phyloP scores from a whole-genome alignment of 768 basidiomycete genomes.

The Lactifluus hygrophoroides region DNA sequence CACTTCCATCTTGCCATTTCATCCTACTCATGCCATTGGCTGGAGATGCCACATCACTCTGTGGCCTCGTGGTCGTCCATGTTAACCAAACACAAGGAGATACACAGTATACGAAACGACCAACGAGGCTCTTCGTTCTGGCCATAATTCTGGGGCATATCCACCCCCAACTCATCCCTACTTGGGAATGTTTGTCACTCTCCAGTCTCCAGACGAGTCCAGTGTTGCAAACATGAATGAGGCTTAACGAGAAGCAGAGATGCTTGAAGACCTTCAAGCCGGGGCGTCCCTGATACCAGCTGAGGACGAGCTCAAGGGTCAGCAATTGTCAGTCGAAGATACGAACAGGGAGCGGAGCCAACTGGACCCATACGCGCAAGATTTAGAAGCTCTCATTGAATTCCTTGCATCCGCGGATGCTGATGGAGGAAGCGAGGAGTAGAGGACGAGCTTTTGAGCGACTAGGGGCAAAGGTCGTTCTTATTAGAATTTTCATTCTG shows the following conservation, averaged over 20 bases:
- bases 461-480: conserved; percentile 37
- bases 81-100: conserved; percentile 28
- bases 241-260: not conserved
- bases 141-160: not conserved
- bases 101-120: conserved; percentile 41
- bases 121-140: conserved; percentile 10
- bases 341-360: not conserved
- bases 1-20: not conserved
- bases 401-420: conserved; percentile 50
- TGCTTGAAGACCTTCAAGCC: conserved; percentile 9
- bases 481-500: not conserved
- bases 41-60: conserved; percentile 55
- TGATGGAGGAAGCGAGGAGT: conserved; percentile 36
- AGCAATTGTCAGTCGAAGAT: not conserved
- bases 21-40: not conserved
- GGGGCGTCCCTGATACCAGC: conserved; percentile 2
- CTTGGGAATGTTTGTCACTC: not conserved
- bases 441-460: conserved; percentile 44
- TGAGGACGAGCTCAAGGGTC: not conserved
- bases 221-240: not conserved
- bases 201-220: not conserved
- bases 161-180: not conserved
- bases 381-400: conserved; percentile 41
- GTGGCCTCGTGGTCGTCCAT: conserved; percentile 42
- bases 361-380: conserved; percentile 24